Base-by-base conservation (phyloP, 306 rosid species). In the Luffa acutangula region DNA sequence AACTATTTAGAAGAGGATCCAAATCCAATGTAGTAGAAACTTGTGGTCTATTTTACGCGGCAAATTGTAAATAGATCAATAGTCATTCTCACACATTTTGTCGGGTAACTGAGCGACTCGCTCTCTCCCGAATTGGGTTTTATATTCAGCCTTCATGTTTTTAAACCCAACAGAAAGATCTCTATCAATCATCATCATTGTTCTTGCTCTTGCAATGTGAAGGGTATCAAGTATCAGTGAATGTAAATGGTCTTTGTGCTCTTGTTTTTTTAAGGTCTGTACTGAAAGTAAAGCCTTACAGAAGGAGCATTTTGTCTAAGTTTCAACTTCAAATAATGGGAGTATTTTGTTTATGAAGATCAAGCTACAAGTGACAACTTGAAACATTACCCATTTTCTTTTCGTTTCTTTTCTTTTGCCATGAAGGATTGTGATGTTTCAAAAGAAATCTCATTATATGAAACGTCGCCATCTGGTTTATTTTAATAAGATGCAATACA, bases 31-130 rank as follows among this genome's bases (percentile, higher is more conserved):
- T 49, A 14, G 60, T 49, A 14, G 62, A 74, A 74, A 74, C 45
- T 49, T 74, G 46, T 74, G 78, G 78, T 74, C 78, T 74, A 74
- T 74, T 74, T 74, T 74, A 48, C 42, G 43, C 62, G 13, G 10
- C 25, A 71, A 74, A 21, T 51, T 74, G 78, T 74, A 74, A 51
- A 74, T 74, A 74, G 43, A 74, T 49, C 78, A 51, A 31, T 42
- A 80, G 82, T 83, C 75, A 52, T 74, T 74, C 78, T 74, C 78
- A 51, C 43, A 74, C 65, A 25, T 3, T 41, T 67, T 21, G 20
- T 43, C 34, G 20, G 21, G 77, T 25, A 43, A 72, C 7, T 0
- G 54, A 43, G 75, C 51, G 9, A 9, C 75, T 42, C 75, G 75
- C 75, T 43, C 37, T 41, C 52, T 43, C 75, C 72, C 36, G 37